Conservation (phyloP, 768 basidiomycete species). For the Calocera viscosa region DNA sequence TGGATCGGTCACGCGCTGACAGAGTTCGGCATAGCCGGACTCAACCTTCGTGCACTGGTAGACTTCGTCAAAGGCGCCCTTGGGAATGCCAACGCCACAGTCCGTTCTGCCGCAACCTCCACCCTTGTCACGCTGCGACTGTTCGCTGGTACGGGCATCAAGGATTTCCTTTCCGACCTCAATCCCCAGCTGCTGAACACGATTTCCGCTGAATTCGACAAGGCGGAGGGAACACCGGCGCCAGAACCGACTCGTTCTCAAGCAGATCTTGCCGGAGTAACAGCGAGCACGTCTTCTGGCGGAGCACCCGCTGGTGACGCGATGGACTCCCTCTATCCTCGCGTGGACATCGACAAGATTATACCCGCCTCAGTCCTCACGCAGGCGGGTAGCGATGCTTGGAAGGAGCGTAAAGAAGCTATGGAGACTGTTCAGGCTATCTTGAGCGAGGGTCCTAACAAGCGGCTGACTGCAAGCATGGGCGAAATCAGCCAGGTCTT, state of each 20-base stretch:
- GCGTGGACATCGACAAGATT: conserved; percentile 82
- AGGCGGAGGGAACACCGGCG: conserved; percentile 60
- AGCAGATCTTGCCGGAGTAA: conserved; percentile 52
- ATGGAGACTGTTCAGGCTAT: conserved; percentile 71
- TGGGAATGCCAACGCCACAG: conserved; percentile 86
- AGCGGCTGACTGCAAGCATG: conserved; percentile 81
- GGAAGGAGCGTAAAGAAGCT: conserved; percentile 95
- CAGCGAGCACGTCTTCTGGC: conserved; percentile 32
- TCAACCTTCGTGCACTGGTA: conserved; percentile 72
- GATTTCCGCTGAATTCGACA: conserved; percentile 85
- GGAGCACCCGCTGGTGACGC: conserved; percentile 47
- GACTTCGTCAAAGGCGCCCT: conserved; percentile 79
- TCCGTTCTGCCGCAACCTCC: conserved; percentile 88
- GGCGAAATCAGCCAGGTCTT: conserved; percentile 84
- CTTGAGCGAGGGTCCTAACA: conserved; percentile 82
- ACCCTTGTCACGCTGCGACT: conserved; percentile 79
- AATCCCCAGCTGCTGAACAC: conserved; percentile 88
- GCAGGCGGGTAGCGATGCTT: conserved; percentile 82
- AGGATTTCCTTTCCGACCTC: conserved; percentile 82
- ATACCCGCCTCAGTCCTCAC: conserved; percentile 30
- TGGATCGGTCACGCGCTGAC: conserved; percentile 79
- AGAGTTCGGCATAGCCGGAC: conserved; percentile 84
- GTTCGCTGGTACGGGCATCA: conserved; percentile 85
- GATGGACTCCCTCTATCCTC: conserved; percentile 86
- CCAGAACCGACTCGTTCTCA: conserved; percentile 65